Percentiles rank a stretch among this genome's conserved stretches.
Conservation (phyloP, 768 basidiomycete genomes). For the Cytidiella melzeri region DNA sequence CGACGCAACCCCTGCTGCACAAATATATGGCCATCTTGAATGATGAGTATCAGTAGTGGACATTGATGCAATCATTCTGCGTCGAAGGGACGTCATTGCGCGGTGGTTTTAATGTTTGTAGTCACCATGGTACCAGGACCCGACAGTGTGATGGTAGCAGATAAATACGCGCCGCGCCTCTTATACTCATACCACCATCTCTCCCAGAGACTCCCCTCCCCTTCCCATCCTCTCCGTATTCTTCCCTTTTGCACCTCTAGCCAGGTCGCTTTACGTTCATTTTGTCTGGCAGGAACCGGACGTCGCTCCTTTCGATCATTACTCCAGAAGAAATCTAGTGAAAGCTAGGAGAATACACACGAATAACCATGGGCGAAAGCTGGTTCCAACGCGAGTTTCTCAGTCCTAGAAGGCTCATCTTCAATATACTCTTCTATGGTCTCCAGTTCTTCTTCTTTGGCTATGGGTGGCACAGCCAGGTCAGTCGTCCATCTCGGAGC, state of each 20-base stretch:
- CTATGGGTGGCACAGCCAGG: slow-evolving; percentile 89
- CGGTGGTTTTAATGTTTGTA: not conserved
- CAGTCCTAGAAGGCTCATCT: slow-evolving; percentile 52
- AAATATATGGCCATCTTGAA: too few species aligned
- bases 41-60: too few species aligned
- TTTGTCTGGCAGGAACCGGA: slow-evolving; percentile 49
- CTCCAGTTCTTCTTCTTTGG: slow-evolving; percentile 67
- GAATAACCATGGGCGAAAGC: slow-evolving; percentile 48
- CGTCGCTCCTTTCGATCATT: slow-evolving; percentile 23
- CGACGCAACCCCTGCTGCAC: too few species aligned
- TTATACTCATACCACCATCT: slow-evolving; percentile 12
- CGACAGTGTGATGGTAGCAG: not conserved
- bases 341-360: slow-evolving; percentile 8
- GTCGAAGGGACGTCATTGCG: not conserved
- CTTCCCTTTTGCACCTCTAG: slow-evolving; percentile 17
- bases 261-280: slow-evolving; percentile 9
- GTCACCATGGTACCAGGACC: slow-evolving; percentile 12
- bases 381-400: slow-evolving; percentile 76
- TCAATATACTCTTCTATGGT: slow-evolving; percentile 79
- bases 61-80: not conserved
- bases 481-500: slow-evolving; percentile 21
- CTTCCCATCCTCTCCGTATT: slow-evolving; percentile 1
- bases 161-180: not conserved
- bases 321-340: slow-evolving; percentile 1
- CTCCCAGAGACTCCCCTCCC: not conserved